Evolutionary conservation across 139 green algal genomes (phyloP).

Genomic region (Chlamydomonas schloesseri): DNA sequence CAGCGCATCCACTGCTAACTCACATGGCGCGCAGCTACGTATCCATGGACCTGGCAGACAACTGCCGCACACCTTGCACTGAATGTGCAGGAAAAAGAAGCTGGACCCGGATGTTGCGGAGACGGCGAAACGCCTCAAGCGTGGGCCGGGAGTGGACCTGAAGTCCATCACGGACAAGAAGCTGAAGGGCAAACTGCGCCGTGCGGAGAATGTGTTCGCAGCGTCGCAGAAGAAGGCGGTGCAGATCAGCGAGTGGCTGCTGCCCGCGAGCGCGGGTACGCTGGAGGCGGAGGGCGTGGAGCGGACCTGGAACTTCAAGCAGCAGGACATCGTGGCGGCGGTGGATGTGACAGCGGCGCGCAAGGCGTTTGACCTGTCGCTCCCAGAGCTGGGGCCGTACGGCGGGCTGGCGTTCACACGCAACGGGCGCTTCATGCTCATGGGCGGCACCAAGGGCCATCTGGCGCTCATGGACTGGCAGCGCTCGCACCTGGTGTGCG

Average conservation of each 20-base stretch:
- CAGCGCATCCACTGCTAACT: too few relatives aligned
- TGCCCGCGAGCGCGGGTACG: constrained; percentile 78
- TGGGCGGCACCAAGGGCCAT: constrained; percentile 92
- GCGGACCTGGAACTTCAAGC: constrained; percentile 89
- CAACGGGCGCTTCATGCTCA: constrained; percentile 84
- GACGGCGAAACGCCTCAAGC: constrained; percentile 37
- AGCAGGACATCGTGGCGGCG: constrained; percentile 83
- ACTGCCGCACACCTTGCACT: too few relatives aligned
- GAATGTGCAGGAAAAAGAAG: constrained; percentile 3
- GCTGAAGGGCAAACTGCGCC: constrained; percentile 82
- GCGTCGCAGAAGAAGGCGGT: constrained; percentile 74
- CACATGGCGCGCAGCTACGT: too few relatives aligned
- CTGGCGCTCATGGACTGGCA: constrained; percentile 95
- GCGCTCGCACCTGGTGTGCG: constrained; percentile 74
- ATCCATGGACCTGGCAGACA: too few relatives aligned
- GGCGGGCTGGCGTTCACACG: constrained; percentile 77
- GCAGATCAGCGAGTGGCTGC: constrained; percentile 84
- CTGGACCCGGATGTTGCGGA: not conserved
- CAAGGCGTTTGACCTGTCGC: constrained; percentile 93
- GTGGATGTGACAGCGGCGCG: constrained; percentile 71
- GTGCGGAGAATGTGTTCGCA: constrained; percentile 69
- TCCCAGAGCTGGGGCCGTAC: constrained; percentile 89
- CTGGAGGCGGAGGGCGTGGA: constrained; percentile 94
- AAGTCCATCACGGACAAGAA: constrained; percentile 86
- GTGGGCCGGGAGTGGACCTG: constrained; percentile 49